phyloP scores from a whole-genome alignment of 169 alveolate genomes.

The Blepharisma undulans region DNA sequence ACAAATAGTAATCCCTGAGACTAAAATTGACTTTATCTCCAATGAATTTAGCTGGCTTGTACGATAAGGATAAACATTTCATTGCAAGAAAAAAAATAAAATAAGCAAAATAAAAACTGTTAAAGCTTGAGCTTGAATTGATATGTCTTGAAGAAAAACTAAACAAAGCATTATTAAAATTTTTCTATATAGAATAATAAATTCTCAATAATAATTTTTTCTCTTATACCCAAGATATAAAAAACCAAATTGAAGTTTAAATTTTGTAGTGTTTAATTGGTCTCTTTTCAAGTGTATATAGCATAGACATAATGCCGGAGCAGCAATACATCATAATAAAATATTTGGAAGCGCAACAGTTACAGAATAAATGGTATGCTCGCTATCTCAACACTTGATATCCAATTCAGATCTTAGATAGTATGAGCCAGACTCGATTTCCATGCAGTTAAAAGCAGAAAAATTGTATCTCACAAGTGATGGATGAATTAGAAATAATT shows the following conservation, averaged over 20 bases:
- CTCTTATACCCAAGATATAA: constrained; percentile 51
- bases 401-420: not conserved
- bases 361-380: not conserved
- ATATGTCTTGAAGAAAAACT: constrained; percentile 32
- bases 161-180: constrained; percentile 37
- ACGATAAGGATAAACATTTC: constrained; percentile 40
- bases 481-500: constrained; percentile 48
- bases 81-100: constrained; percentile 25
- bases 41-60: constrained; percentile 38
- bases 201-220: constrained; percentile 54
- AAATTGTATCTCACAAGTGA: constrained; percentile 32
- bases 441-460: not conserved
- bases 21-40: constrained; percentile 38
- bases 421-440: not conserved
- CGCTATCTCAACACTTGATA: constrained; percentile 20
- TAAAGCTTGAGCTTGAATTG: constrained; percentile 46
- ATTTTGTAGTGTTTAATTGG: not conserved
- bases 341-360: constrained; percentile 25
- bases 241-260: constrained; percentile 47
- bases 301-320: not conserved
- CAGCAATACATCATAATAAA: constrained; percentile 34
- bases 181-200: constrained; percentile 45
- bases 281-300: constrained; percentile 33
- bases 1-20: constrained; percentile 49
- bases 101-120: constrained; percentile 39